Evolutionary conservation across 2,329 filamentous ascomycete genomes (phyloP), one percentile per base, ranked within the genome.

Genomic region (Paraphoma sp.): DNA sequence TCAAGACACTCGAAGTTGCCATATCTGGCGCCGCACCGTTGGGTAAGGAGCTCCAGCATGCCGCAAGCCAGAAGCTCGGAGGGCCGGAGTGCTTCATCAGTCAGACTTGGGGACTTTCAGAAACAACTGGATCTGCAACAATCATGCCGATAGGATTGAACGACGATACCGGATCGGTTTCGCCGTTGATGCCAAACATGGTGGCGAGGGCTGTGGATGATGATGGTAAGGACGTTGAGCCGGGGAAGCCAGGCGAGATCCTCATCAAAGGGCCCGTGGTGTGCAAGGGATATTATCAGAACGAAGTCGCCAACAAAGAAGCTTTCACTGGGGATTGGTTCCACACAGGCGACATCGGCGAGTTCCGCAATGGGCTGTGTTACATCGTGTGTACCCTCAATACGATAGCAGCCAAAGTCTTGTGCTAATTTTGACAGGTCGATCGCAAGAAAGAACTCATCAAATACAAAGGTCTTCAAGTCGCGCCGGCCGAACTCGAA

Each of bases 61-160:
- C 79, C 0, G 84, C 82, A 0, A 79, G 78, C 54, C 73, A 69
- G 54, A 87, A 84, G 68, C 68, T 88, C 10, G 80, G 77, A 8
- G 80, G 76, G 0, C 76, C 77, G 0, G 69, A 73, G 11, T 79
- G 77, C 11, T 70, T 75, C 11, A 73, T 87, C 14, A 72, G 70
- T 0, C 85, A 87, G 72, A 83, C 82, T 0, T 87, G 84, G 83
- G 86, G 86, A 0, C 67, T 87, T 41, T 86, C 82, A 44, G 86
- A 88, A 72, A 86, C 84, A 6, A 76, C 72, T 0, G 76, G 83
- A 1, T 77, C 77, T 0, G 79, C 83, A 6, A 86, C 84, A 0
- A 55, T 78, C 28, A 76, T 81, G 57, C 79, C 79, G 0, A 71
- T 75, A 8, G 78, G 75, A 0, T 69, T 72, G 48, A 65, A 66